A percentile compares a stretch with the other conserved stretches of the same genome.
Evolutionary conservation across 2,329 filamentous ascomycete species (phyloP).

Genomic region (Ophiostoma sp.): DNA sequence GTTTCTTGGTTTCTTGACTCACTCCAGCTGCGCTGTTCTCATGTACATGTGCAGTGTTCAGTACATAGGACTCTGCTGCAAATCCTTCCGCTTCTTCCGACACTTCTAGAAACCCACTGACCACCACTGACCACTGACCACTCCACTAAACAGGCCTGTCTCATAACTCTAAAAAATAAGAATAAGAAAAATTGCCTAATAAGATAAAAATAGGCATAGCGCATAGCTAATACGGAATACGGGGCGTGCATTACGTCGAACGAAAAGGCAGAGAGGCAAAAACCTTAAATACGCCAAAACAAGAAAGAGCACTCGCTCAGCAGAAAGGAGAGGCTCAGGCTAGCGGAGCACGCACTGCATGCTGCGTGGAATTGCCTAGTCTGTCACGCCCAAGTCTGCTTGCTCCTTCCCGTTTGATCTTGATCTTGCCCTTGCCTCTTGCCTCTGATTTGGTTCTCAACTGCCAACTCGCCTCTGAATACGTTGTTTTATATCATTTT

Average conservation of each 20-base stretch:
- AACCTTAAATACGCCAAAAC: not conserved
- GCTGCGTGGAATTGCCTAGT: not conserved
- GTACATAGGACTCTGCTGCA: too few species aligned
- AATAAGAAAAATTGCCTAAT: not conserved
- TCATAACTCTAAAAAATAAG: not conserved
- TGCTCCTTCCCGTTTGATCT: not conserved
- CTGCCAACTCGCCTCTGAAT: not conserved
- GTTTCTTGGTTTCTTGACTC: conserved; percentile 6
- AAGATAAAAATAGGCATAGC: conserved; percentile 9
- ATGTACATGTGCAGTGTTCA: not conserved
- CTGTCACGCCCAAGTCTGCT: not conserved
- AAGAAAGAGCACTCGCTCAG: not conserved
- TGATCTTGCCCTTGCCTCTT: not conserved
- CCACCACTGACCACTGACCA: not conserved
- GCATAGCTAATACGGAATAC: too few species aligned
- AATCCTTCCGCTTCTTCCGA: conserved; percentile 6
- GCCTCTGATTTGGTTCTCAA: not conserved
- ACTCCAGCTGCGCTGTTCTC: not conserved
- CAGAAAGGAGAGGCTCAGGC: not conserved
- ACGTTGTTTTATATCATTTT: not conserved
- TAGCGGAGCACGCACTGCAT: not conserved
- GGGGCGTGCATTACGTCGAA: too few species aligned
- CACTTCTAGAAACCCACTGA: not conserved
- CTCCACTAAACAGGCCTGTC: not conserved
- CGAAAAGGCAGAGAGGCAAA: not conserved